phyloP scores from a whole-genome alignment of 441 rosid genomes.

The Aquilaria agallochum region DNA sequence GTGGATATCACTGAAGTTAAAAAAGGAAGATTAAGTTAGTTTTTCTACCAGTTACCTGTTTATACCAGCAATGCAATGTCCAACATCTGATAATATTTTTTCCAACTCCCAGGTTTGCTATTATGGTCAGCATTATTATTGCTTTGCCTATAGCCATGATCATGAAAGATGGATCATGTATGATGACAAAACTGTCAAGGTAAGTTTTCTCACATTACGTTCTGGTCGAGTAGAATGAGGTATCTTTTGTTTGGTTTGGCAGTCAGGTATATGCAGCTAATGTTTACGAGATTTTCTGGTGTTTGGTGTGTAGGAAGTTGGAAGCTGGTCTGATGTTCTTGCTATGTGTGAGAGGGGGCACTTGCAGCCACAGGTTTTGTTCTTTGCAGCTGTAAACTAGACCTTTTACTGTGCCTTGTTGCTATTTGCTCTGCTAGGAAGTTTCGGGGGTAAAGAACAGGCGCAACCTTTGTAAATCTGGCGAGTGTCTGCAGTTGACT shows the following conservation, averaged over 20 bases:
- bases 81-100: background rate
- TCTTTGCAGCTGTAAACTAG: constrained; percentile 76
- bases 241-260: constrained; percentile 3
- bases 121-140: constrained; percentile 95
- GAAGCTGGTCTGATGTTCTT: constrained; percentile 81
- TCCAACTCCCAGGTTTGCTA: constrained; percentile 72
- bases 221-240: too few relatives aligned
- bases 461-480: background rate
- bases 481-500: constrained; percentile 14
- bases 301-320: constrained; percentile 56
- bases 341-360: constrained; percentile 76
- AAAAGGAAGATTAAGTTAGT: too few relatives aligned
- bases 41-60: too few relatives aligned
- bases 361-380: constrained; percentile 93
- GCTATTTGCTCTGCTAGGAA: constrained; percentile 19
- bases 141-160: constrained; percentile 83
- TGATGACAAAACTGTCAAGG: constrained; percentile 95
- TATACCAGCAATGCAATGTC: background rate
- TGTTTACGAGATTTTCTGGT: constrained; percentile 13
- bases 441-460: constrained; percentile 9
- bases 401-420: constrained; percentile 16
- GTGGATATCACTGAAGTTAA: too few relatives aligned
- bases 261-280: constrained; percentile 1
- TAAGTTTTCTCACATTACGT: constrained; percentile 16
- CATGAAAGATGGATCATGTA: constrained; percentile 88